Percentiles rank a stretch among this genome's conserved stretches.
Evolutionary conservation across 2,329 filamentous ascomycete genomes (phyloP).

Genomic region (Aspergillus sp.): DNA sequence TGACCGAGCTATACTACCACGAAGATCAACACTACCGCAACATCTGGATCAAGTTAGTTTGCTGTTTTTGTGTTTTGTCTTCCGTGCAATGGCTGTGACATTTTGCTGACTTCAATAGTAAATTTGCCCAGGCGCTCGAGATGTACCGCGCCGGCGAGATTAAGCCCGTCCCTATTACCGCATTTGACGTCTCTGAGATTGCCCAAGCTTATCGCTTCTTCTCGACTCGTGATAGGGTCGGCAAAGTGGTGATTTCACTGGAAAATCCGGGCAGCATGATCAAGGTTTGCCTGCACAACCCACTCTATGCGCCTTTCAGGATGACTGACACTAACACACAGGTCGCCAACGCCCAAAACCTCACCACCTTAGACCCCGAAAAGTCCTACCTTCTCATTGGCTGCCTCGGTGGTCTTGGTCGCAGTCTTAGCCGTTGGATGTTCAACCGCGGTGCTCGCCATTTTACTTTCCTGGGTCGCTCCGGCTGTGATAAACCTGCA

Average conservation of each 20-base stretch:
- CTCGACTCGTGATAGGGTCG: constrained; percentile 25
- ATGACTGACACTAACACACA: background rate
- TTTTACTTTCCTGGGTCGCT: constrained; percentile 7
- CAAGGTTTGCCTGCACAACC: too few relatives aligned
- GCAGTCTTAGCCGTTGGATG: constrained; percentile 5
- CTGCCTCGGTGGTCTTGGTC: constrained; percentile 10
- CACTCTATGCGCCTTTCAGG: too few relatives aligned
- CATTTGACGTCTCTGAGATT: constrained; percentile 1
- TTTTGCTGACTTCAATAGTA: too few relatives aligned
- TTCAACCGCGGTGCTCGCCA: constrained; percentile 5
- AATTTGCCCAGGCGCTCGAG: too few relatives aligned
- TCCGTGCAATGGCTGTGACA: too few relatives aligned
- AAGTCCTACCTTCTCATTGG: constrained; percentile 10
- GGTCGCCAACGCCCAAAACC: background rate
- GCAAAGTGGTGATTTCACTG: too few relatives aligned
- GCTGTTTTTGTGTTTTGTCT: too few relatives aligned
- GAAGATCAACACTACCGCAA: too few relatives aligned
- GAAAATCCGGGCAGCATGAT: too few relatives aligned
- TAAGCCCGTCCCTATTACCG: background rate
- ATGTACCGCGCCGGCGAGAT: background rate
- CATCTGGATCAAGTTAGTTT: too few relatives aligned
- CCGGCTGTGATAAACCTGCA: background rate
- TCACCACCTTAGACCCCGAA: background rate
- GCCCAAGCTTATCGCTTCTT: constrained; percentile 20
- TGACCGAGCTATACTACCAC: too few relatives aligned